Evolutionary conservation across 2,329 filamentous ascomycete species (phyloP).

Genomic region (Calonectria henricotiae): DNA sequence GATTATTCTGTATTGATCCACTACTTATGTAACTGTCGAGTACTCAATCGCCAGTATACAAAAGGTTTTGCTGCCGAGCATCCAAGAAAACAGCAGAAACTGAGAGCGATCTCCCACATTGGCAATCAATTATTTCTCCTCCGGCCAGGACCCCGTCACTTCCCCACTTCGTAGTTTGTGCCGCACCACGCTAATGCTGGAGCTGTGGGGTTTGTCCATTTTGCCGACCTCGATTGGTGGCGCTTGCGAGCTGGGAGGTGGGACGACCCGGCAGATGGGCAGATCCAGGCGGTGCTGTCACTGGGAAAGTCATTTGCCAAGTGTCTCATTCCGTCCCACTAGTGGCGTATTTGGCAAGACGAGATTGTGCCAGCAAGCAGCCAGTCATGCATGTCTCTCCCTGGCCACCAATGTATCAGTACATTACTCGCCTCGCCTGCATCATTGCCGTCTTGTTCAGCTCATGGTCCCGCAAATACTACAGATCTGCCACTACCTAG

Average conservation of each 20-base stretch:
- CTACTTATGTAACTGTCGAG: neutral
- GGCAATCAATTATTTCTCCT: neutral
- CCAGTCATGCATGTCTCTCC: neutral
- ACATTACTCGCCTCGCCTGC: neutral
- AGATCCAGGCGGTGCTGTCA: neutral
- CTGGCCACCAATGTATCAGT: neutral
- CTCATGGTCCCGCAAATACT: neutral
- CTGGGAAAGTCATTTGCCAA: neutral
- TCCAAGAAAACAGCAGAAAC: neutral
- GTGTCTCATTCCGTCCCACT: neutral
- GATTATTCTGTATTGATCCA: neutral
- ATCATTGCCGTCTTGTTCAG: neutral
- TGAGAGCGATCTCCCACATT: neutral
- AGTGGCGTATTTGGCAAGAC: constrained; percentile 10
- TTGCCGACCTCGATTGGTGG: neutral
- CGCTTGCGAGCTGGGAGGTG: neutral
- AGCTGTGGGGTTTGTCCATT: neutral
- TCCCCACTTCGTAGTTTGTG: neutral
- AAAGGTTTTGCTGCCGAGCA: no score
- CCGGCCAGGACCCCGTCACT: neutral
- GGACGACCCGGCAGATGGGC: neutral
- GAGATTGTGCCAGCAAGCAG: neutral
- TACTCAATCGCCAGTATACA: neutral
- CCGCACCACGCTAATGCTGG: neutral
- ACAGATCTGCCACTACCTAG: neutral